Percentiles rank a stretch among this genome's conserved stretches.
Evolutionary conservation across 2,329 filamentous ascomycete genomes (phyloP).

Genomic region (Colletotrichum orchidophilum): DNA sequence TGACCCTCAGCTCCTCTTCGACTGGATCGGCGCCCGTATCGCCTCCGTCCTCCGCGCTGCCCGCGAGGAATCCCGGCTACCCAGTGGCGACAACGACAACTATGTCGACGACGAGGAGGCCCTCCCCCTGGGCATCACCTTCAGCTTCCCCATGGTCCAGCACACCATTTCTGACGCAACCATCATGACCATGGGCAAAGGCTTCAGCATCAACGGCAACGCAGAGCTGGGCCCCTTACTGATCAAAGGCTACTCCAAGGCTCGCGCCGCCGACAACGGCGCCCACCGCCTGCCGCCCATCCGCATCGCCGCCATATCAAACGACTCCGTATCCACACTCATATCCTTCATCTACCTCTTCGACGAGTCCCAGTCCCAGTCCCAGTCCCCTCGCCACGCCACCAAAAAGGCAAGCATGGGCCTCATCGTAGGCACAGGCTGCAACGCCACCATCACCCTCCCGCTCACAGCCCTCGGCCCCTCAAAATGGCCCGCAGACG

Average conservation of each 20-base stretch:
- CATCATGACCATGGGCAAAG: slow-evolving; percentile 76
- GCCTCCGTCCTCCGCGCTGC: slow-evolving; percentile 75
- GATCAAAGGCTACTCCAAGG: slow-evolving; percentile 64
- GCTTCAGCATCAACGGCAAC: slow-evolving; percentile 70
- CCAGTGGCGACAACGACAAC: too few species aligned
- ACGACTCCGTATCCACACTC: slow-evolving; percentile 83
- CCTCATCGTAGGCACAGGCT: slow-evolving; percentile 83
- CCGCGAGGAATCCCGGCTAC: slow-evolving; percentile 52
- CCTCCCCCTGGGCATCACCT: slow-evolving; percentile 74
- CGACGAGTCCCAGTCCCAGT: slow-evolving; percentile 56
- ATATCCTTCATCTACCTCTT: slow-evolving; percentile 80
- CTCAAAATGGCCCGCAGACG: slow-evolving; percentile 65
- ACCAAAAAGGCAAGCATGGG: slow-evolving; percentile 75
- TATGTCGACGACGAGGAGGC: slow-evolving; percentile 51
- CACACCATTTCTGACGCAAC: slow-evolving; percentile 69
- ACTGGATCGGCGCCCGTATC: slow-evolving; percentile 84
- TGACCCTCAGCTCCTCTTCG: slow-evolving; percentile 76
- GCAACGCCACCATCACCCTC: slow-evolving; percentile 83
- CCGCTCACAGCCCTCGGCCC: slow-evolving; percentile 69
- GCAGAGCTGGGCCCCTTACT: slow-evolving; percentile 70
- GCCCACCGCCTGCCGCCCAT: slow-evolving; percentile 66
- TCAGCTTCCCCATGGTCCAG: slow-evolving; percentile 77
- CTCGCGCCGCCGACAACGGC: slow-evolving; percentile 41
- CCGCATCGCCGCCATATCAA: slow-evolving; percentile 79
- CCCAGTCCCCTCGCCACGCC: not conserved